Conservation (phyloP, 2,329 filamentous ascomycete species). For the Hypomyces rosellus region DNA sequence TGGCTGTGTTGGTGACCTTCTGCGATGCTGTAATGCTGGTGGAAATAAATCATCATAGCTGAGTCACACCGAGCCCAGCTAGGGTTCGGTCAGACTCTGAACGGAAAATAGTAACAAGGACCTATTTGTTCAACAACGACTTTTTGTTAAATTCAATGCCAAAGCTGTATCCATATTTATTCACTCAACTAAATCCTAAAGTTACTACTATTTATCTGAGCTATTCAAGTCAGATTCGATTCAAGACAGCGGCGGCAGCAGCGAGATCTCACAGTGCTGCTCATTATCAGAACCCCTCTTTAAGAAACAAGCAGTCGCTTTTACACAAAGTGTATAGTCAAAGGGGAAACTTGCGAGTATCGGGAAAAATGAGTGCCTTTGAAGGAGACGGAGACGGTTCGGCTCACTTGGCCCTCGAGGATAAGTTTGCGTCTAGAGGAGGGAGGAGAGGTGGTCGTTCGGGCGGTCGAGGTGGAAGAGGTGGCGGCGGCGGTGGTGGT, state of each 20-base stretch:
- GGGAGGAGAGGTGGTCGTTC: background rate
- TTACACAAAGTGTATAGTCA: background rate
- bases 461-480: conserved; percentile 14
- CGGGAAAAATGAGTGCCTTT: conserved; percentile 1
- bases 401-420: conserved; percentile 18
- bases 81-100: background rate
- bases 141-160: background rate
- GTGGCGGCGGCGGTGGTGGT: conserved; percentile 25
- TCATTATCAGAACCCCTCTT: background rate
- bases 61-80: conserved; percentile 9
- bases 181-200: background rate
- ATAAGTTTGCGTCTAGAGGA: conserved; percentile 10
- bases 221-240: background rate
- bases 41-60: background rate
- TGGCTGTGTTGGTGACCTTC: too few species aligned
- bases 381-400: conserved; percentile 2
- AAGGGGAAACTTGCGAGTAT: too few species aligned
- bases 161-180: background rate
- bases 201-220: background rate
- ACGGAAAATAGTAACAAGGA: background rate
- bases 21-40: too few species aligned
- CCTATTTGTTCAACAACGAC: background rate
- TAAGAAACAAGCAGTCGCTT: background rate
- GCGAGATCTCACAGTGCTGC: too few species aligned
- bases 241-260: too few species aligned